Percentiles rank a stretch among this genome's conserved stretches.
Conservation (phyloP, 2,329 filamentous ascomycete species). For the Apiospora aurea region DNA sequence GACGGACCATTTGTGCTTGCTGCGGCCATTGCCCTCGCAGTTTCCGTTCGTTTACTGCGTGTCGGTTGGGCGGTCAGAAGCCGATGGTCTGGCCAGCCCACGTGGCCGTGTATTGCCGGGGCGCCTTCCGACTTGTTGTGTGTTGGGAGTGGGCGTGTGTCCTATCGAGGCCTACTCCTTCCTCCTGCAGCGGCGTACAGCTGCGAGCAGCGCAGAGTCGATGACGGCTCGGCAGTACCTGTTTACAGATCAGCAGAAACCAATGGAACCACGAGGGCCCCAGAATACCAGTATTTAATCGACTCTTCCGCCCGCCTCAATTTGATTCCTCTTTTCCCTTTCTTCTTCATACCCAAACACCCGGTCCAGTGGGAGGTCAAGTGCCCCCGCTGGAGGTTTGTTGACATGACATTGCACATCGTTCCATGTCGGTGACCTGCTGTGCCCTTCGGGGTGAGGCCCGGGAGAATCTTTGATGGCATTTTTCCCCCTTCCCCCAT, state of each 20-base stretch:
- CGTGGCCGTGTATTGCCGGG: neutral
- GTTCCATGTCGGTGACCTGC: neutral
- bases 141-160: neutral
- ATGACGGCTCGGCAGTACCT: neutral
- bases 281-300: neutral
- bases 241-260: slow-evolving; percentile 3
- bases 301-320: neutral
- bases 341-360: neutral
- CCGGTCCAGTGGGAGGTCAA: neutral
- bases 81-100: neutral
- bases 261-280: neutral
- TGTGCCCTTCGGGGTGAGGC: neutral
- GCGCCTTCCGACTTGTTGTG: neutral
- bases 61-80: neutral
- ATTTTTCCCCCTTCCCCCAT: neutral
- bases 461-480: neutral
- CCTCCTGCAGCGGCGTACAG: neutral
- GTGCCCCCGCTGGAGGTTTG: neutral
- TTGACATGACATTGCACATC: neutral
- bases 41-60: neutral
- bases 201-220: neutral
- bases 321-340: slow-evolving; percentile 9
- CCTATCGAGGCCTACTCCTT: neutral
- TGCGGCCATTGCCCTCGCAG: neutral
- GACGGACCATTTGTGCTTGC: neutral